Evolutionary conservation across 192 early-diverging fungal species (phyloP).

Genomic region (Coemansia sp.): DNA sequence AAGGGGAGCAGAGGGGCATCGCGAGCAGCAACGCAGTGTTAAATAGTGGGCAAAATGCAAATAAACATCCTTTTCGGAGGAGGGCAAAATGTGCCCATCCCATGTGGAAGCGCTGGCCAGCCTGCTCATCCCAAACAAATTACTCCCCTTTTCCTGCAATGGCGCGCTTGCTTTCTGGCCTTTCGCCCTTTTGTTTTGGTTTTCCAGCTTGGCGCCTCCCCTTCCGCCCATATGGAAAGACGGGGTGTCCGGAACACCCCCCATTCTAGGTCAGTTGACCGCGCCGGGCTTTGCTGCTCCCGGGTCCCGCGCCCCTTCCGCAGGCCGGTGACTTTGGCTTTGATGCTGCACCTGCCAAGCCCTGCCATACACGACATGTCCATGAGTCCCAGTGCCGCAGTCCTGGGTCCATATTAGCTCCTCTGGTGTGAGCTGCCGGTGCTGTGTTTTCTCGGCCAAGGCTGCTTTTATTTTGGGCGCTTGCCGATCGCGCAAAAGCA

Average conservation of each 20-base stretch:
- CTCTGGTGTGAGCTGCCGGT: too few species aligned
- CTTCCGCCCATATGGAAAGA: conserved; percentile 4
- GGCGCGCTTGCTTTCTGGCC: conserved; percentile 11
- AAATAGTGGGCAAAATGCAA: conserved; percentile 26
- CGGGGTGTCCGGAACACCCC: conserved; percentile 1
- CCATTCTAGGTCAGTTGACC: conserved; percentile 13
- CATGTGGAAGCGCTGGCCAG: conserved; percentile 5
- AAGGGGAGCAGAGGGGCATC: conserved; percentile 12
- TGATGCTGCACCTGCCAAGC: conserved; percentile 7
- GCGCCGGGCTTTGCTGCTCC: conserved; percentile 16
- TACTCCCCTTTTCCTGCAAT: conserved; percentile 4
- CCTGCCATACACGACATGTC: background rate
- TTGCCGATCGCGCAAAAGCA: too few species aligned
- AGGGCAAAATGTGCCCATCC: conserved; percentile 18
- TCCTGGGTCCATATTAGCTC: too few species aligned
- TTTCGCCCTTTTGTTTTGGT: conserved; percentile 9
- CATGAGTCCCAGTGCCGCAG: too few species aligned
- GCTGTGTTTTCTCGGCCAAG: too few species aligned
- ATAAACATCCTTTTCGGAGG: conserved; percentile 3
- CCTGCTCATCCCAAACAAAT: conserved; percentile 9
- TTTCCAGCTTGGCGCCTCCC: conserved; percentile 8
- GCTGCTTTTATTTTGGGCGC: too few species aligned
- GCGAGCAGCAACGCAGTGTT: conserved; percentile 12
- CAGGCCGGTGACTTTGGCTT: conserved; percentile 8
- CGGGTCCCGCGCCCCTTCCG: conserved; percentile 1